phyloP scores from a whole-genome alignment of 176 grass and related monocot genomes.

The Puccinellia tenuiflora region DNA sequence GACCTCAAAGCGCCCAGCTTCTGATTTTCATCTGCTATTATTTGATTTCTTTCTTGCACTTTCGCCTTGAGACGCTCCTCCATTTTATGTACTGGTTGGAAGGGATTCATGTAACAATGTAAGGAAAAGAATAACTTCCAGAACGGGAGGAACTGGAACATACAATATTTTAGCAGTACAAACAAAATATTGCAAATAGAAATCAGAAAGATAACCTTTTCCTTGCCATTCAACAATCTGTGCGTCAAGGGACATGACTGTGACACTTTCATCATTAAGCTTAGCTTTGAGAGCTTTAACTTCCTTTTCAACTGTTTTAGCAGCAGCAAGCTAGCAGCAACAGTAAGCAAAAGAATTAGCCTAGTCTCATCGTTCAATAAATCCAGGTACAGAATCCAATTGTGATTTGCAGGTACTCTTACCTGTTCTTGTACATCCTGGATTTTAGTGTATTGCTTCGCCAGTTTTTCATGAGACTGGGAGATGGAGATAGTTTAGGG shows the following conservation, averaged over 20 bases:
- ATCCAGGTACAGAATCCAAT: neutral
- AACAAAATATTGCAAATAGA: neutral
- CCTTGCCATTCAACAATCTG: slow-evolving; percentile 60
- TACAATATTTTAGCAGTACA: slow-evolving; percentile 3
- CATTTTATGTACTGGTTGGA: slow-evolving; percentile 35
- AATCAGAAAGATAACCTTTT: slow-evolving; percentile 51
- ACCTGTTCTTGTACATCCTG: slow-evolving; percentile 62
- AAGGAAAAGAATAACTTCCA: neutral
- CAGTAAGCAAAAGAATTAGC: slow-evolving; percentile 5
- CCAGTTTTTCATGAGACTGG: slow-evolving; percentile 62
- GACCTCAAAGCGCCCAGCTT: slow-evolving; percentile 46
- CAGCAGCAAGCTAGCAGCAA: slow-evolving; percentile 45
- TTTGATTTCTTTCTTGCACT: slow-evolving; percentile 55
- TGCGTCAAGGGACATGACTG: slow-evolving; percentile 38
- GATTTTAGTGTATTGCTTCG: slow-evolving; percentile 48
- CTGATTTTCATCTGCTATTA: slow-evolving; percentile 41
- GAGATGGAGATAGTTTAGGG: slow-evolving; percentile 16
- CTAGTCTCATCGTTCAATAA: neutral
- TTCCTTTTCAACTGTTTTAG: slow-evolving; percentile 80
- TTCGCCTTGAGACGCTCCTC: slow-evolving; percentile 44
- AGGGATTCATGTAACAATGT: neutral
- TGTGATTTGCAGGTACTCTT: slow-evolving; percentile 15
- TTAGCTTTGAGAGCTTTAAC: slow-evolving; percentile 64
- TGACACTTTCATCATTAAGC: slow-evolving; percentile 43
- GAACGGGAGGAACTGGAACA: neutral